Percentiles rank a stretch among this genome's conserved stretches.
phyloP scores from a whole-genome alignment of 1,139 yeast species.

The Suhomyces atakaporum region DNA sequence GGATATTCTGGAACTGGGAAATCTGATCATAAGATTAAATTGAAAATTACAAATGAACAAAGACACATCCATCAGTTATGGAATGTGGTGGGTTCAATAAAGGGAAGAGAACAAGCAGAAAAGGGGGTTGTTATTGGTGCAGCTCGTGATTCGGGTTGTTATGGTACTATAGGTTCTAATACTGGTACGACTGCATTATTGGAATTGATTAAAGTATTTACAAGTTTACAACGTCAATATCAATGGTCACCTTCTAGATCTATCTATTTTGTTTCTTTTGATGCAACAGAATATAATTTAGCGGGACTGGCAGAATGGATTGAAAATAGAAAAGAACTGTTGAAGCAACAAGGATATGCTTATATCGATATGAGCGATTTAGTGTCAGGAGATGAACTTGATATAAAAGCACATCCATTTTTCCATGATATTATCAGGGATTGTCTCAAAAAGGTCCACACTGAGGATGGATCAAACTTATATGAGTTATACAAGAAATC shows the following conservation, averaged over 20 bases:
- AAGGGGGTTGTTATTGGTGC: constrained; percentile 82
- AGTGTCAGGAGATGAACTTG: constrained; percentile 61
- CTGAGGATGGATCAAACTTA: constrained; percentile 18
- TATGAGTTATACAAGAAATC: constrained; percentile 32
- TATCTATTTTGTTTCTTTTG: constrained; percentile 83
- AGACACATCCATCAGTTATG: constrained; percentile 69
- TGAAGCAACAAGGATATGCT: constrained; percentile 64
- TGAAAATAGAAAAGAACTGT: constrained; percentile 53
- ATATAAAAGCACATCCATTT: constrained; percentile 67
- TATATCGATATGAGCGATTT: constrained; percentile 80
- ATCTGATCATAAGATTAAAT: constrained; percentile 28
- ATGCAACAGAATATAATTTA: constrained; percentile 76
- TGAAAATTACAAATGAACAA: constrained; percentile 47
- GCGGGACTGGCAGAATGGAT: constrained; percentile 88
- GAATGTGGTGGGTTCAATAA: constrained; percentile 77
- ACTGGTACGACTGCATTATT: constrained; percentile 77
- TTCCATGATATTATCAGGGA: constrained; percentile 49
- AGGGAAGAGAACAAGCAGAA: constrained; percentile 78
- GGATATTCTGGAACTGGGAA: constrained; percentile 31
- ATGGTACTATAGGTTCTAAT: constrained; percentile 71
- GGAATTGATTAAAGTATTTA: constrained; percentile 70
- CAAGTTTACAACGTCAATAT: constrained; percentile 62
- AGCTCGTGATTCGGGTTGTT: constrained; percentile 74
- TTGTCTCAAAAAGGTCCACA: constrained; percentile 38
- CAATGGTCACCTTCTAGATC: constrained; percentile 87